These are phyloP conservation scores for Pythium brassicae DNA, from an alignment of 352 stramenopile species.

Conservation along the genomic window DNA sequence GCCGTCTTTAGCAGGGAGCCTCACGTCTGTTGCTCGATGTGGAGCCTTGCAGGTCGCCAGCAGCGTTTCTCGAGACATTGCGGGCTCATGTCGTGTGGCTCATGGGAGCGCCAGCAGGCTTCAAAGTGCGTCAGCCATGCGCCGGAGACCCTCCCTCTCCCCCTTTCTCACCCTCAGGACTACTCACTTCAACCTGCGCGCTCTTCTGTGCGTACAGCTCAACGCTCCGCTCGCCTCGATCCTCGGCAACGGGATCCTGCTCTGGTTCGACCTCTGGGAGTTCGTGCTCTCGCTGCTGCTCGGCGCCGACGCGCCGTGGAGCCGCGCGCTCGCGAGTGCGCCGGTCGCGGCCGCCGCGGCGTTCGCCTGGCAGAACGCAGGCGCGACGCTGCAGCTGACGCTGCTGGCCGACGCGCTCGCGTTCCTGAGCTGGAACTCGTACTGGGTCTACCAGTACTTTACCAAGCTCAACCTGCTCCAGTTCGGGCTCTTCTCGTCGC, in stretches of 20 bases:
- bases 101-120: conserved; percentile 69
- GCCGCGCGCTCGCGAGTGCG: neutral
- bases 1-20: no score
- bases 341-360: neutral
- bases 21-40: neutral
- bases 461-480: conserved; percentile 82
- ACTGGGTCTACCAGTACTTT: conserved; percentile 85
- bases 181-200: neutral
- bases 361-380: conserved; percentile 23
- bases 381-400: conserved; percentile 71
- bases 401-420: conserved; percentile 67
- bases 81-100: conserved; percentile 67
- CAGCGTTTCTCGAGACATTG: conserved; percentile 33
- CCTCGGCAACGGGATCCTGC: conserved; percentile 77
- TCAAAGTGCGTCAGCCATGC: conserved; percentile 36
- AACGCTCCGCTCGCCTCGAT: conserved; percentile 88
- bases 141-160: no score
- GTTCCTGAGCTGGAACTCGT: conserved; percentile 82
- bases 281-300: conserved; percentile 37
- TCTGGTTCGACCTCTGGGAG: conserved; percentile 77
- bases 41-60: conserved; percentile 16
- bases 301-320: conserved; percentile 4
- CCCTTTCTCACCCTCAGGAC: no score
- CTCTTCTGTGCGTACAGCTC: conserved; percentile 24
- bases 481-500: conserved; percentile 70